Conservation (phyloP, 306 rosid genomes). For the Vachellia collinsii region DNA sequence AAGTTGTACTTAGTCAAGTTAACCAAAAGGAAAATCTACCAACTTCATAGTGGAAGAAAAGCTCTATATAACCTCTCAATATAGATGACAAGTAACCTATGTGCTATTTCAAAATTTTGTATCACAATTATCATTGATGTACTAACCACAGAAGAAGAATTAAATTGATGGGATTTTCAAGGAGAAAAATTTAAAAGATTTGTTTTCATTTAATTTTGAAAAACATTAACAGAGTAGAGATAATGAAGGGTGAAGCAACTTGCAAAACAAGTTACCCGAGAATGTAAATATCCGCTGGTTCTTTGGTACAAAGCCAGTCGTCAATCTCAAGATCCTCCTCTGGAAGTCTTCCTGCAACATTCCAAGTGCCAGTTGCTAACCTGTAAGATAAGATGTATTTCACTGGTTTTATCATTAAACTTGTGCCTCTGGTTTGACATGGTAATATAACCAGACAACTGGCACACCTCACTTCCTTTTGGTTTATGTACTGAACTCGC, state of each 20-base stretch:
- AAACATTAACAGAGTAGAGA: constrained; percentile 14
- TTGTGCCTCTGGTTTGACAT: constrained; percentile 14
- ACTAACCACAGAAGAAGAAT: neutral
- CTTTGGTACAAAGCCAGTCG: constrained; percentile 74
- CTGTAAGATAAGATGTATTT: constrained; percentile 51
- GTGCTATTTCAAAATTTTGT: neutral
- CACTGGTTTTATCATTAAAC: constrained; percentile 25
- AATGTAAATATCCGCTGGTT: constrained; percentile 81
- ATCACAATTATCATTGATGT: neutral
- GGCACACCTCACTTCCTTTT: constrained; percentile 84
- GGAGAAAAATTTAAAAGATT: neutral
- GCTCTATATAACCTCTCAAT: neutral
- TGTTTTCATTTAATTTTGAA: neutral
- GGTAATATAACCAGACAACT: constrained; percentile 24
- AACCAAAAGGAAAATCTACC: neutral
- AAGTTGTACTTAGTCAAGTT: neutral
- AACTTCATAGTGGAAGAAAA: neutral
- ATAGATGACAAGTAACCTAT: neutral
- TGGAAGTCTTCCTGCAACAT: constrained; percentile 87
- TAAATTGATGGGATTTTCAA: neutral
- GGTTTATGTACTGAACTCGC: constrained; percentile 86
- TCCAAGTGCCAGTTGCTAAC: constrained; percentile 85
- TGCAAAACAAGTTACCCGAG: constrained; percentile 65
- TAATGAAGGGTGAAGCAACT: constrained; percentile 19
- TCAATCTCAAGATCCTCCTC: constrained; percentile 74